phyloP scores from a whole-genome alignment of 2,329 filamentous ascomycete genomes.

The Neofusicoccum sp. region DNA sequence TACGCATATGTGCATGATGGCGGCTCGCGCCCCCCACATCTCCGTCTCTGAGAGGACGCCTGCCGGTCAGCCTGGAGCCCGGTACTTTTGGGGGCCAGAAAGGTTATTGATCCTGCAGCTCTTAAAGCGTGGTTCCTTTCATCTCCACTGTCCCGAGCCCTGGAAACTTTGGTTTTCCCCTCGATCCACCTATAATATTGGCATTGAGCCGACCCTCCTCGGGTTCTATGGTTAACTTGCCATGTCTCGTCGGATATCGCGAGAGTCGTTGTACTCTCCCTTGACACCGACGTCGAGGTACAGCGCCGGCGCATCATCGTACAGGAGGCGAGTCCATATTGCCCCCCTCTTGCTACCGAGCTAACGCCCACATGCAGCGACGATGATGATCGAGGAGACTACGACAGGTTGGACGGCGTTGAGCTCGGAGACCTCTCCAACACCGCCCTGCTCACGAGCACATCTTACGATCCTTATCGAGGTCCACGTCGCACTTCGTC shows the following conservation, averaged over 20 bases:
- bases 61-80: too few relatives aligned
- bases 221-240: not conserved
- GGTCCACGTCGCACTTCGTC: not conserved
- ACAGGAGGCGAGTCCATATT: not conserved
- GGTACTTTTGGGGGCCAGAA: slow-evolving; percentile 2
- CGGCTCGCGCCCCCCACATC: too few relatives aligned
- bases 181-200: not conserved
- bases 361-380: not conserved
- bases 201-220: not conserved
- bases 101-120: not conserved
- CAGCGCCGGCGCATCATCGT: not conserved
- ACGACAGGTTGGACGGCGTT: slow-evolving; percentile 7
- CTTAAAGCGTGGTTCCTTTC: not conserved
- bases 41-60: too few relatives aligned
- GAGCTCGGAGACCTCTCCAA: slow-evolving; percentile 8
- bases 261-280: not conserved
- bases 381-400: not conserved
- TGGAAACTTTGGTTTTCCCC: not conserved
- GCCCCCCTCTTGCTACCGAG: not conserved
- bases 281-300: not conserved
- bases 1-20: too few relatives aligned
- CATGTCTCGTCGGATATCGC: not conserved
- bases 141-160: not conserved
- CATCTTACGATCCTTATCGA: not conserved
- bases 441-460: not conserved